Evolutionary conservation across 768 basidiomycete genomes (phyloP), one percentile per base, ranked within the genome.

Genomic region (Pholiota microspora): DNA sequence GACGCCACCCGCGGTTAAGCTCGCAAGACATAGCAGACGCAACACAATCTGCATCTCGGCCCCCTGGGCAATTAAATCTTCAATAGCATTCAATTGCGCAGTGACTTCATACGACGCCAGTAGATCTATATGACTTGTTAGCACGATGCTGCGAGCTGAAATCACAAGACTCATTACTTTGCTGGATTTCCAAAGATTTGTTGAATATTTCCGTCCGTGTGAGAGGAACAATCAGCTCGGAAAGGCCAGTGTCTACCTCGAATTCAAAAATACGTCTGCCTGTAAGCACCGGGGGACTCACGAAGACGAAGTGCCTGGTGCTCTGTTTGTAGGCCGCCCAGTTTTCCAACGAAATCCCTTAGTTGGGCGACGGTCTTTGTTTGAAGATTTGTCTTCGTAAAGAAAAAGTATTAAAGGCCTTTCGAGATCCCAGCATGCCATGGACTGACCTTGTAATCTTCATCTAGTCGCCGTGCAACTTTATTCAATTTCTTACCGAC

Each of bases 321-420:
- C 64, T 99, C 96, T 15, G 82, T 83, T 71, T 98, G 93, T 58
- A 98, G 73, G 1, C 94, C 93, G 18, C 94, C 92, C 1, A 99
- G 77, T 66, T 92, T 94, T 10, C 95, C 94, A 16, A 99, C 97
- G 71, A 99, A 98, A 65, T 94, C 92, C 54, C 88, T 83, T 62
- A 99, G 75, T 70, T 99, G 92, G 9, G 89, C 84, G 15, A 95
- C 89, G 10, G 93, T 95, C 71, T 94, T 92, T 15, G 94, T 84
- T 71, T 94, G 85, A 52, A 92, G 82, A 54, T 90, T 84, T 44
- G 88, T 86, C 90, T 92, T 34, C 23, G 51, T n/a, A 47, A 51
- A 57, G 31, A 31, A 47, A 51, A 45, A 23, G 35, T 64, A 10
- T n/a, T n/a, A n/a, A n/a, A n/a, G n/a, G n/a, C n/a, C n/a, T n/a